Conservation (phyloP, 768 basidiomycete genomes). For the Myochromella boudieri region DNA sequence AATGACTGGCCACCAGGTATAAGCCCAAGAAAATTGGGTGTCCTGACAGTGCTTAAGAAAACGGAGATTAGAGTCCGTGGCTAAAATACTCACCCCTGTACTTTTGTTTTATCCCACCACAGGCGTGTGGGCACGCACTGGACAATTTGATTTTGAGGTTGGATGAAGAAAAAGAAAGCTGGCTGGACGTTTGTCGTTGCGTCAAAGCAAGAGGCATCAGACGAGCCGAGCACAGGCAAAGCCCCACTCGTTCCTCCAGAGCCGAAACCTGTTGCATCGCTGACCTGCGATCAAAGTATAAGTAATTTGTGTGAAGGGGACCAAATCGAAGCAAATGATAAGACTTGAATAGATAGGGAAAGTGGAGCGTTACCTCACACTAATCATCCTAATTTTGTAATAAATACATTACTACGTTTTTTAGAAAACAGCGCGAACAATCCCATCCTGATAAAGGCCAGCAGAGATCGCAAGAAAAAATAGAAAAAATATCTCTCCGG, state of each 20-base stretch:
- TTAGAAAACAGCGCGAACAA: too few species aligned
- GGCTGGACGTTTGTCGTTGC: slow-evolving; percentile 45
- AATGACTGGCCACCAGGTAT: slow-evolving; percentile 84
- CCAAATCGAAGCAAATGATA: too few species aligned
- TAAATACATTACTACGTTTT: too few species aligned
- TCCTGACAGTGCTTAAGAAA: slow-evolving; percentile 33
- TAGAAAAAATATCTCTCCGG: too few species aligned
- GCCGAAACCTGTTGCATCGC: slow-evolving; percentile 62
- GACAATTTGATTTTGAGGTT: slow-evolving; percentile 61
- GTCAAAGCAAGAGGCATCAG: slow-evolving; percentile 62
- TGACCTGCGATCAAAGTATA: slow-evolving; percentile 42
- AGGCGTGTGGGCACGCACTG: slow-evolving; percentile 65
- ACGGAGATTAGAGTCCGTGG: neutral
- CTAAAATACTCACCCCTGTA: slow-evolving; percentile 48
- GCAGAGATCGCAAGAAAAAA: too few species aligned
- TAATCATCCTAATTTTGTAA: too few species aligned
- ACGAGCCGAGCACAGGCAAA: slow-evolving; percentile 50
- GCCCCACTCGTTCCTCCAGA: slow-evolving; percentile 74
- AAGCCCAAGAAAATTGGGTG: slow-evolving; percentile 62
- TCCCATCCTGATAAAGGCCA: too few species aligned
- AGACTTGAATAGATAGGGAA: too few species aligned
- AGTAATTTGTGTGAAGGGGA: neutral
- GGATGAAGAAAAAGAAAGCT: slow-evolving; percentile 58
- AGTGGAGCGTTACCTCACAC: too few species aligned
- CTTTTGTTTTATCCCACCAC: slow-evolving; percentile 57